Evolutionary conservation across 768 basidiomycete species (phyloP), one percentile per base, ranked within the genome.

Genomic region (Boletales sp.): DNA sequence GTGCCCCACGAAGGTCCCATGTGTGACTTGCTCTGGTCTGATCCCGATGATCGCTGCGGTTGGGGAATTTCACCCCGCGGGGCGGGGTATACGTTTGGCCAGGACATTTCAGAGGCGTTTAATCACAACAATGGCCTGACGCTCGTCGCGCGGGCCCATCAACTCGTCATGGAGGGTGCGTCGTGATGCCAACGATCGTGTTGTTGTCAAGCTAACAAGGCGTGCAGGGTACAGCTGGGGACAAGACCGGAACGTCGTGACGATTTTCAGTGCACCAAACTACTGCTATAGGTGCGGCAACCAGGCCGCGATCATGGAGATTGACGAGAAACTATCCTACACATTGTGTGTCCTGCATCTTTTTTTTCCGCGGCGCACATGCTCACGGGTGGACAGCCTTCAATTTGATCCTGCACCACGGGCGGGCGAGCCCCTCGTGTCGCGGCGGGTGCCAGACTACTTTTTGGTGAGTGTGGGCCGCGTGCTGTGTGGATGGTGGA

Each of bases 211-310:
- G 32, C 53, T 53, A 43, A 51, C 44, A 13, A 5, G 30, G 34
- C 2, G 31, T 17, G 41, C 51, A 89, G 87, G 88, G 41, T 90
- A 90, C 70, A 96, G 93, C 68, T 98, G 95, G 95, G 93, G 94
- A 52, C 95, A 98, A 73, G 95, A 98, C 74, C 83, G 93, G 71
- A 98, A 97, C 68, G 95, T 99, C 19, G 95, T 99, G 57, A 99
- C 95, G 38, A 97, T 99, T 67, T 99, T 97, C 78, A 97, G 94
- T 57, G 96, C 96, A 58, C 96, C 96, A 38, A 99, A 99, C 74
- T 99, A 97, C 72, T 99, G 95, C 74, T 99, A 99, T 77, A 81
- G 96, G 68, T 99, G 96, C 68, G 96, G 96, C 47, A 99, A 99
- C 70, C 96, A 98, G 66, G 96, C 96, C 48, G 96, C 96, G 44